Evolutionary conservation across 2,329 filamentous ascomycete species (phyloP).

Genomic region (Fusarium subglutinans): DNA sequence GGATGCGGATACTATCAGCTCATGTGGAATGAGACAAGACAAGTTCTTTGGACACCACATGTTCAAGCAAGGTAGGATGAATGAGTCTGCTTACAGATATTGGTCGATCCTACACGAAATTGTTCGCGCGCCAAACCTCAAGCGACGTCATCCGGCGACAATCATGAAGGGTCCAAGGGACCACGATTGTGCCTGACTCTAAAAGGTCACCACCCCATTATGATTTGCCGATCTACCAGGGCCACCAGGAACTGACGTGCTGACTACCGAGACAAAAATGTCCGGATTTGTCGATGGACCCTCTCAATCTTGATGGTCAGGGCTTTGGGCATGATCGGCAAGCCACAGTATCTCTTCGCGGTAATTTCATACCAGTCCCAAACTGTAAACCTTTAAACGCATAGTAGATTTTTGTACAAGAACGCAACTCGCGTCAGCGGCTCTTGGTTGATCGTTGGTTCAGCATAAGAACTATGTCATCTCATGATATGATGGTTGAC

Average conservation of each 20-base stretch:
- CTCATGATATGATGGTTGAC: not conserved
- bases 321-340: not conserved
- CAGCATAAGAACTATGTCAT: not conserved
- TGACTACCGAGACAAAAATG: not conserved
- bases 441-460: not conserved
- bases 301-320: accelerated
- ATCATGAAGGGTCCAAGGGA: not conserved
- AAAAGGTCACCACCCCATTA: not conserved
- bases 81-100: accelerated
- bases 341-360: not conserved
- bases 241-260: not conserved
- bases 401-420: not conserved
- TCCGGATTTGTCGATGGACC: not conserved
- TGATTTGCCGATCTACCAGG: not conserved
- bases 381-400: not conserved
- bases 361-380: conserved; percentile 7
- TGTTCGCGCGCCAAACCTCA: accelerated
- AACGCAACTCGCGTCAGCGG: not conserved
- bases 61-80: accelerated
- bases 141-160: not conserved
- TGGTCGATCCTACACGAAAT: not conserved
- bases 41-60: not conserved
- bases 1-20: accelerated
- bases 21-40: not conserved
- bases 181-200: not conserved